These are phyloP conservation scores for Lanmaoa pseudosensibilis DNA, from an alignment of 768 basidiomycete species.

Conservation along the genomic window DNA sequence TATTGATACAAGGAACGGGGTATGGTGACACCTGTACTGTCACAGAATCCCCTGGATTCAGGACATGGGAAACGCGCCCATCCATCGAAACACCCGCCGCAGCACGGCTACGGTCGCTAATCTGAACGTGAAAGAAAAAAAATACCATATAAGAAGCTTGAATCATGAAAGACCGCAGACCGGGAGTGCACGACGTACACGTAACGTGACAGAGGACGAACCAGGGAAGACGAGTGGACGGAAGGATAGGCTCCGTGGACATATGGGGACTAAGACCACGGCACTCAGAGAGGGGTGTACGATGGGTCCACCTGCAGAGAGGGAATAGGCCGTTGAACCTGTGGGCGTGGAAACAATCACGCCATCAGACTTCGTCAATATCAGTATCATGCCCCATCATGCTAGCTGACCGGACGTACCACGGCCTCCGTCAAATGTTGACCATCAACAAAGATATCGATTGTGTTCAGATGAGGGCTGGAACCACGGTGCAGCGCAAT, in stretches of 20 bases:
- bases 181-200: slow-evolving; percentile 46
- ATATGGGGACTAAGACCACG: slow-evolving; percentile 92
- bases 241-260: slow-evolving; percentile 89
- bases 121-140: slow-evolving; percentile 42
- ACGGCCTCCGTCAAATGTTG: slow-evolving; percentile 96
- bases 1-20: slow-evolving; percentile 91
- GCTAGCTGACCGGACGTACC: slow-evolving; percentile 47
- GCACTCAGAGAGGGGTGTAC: slow-evolving; percentile 91
- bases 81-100: slow-evolving; percentile 93
- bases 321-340: slow-evolving; percentile 93
- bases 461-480: slow-evolving; percentile 88
- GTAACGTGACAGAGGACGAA: slow-evolving; percentile 71
- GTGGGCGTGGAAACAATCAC: slow-evolving; percentile 94
- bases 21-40: slow-evolving; percentile 81
- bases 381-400: slow-evolving; percentile 14
- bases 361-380: slow-evolving; percentile 72
- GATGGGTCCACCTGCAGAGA: slow-evolving; percentile 94
- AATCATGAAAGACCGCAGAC: neutral
- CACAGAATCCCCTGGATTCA: slow-evolving; percentile 84
- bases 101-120: slow-evolving; percentile 81
- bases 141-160: slow-evolving; percentile 1
- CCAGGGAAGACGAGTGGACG: slow-evolving; percentile 88
- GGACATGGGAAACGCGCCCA: slow-evolving; percentile 78
- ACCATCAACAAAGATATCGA: slow-evolving; percentile 91
- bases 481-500: slow-evolving; percentile 90